These are phyloP conservation scores for Piloderma croceum DNA, from an alignment of 768 basidiomycete genomes.

Conservation along the genomic window DNA sequence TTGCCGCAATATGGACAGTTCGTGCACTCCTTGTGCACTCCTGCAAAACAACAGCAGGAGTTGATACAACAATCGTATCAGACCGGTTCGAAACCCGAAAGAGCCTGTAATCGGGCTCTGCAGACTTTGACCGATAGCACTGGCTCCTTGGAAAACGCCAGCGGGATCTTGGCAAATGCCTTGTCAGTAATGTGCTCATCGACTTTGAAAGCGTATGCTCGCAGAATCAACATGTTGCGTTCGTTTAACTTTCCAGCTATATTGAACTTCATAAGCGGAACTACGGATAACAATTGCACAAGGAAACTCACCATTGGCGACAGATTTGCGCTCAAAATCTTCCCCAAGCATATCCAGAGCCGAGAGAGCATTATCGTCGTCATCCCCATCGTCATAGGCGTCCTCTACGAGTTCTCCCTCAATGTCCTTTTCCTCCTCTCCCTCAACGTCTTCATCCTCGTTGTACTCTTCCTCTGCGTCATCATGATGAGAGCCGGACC, in stretches of 20 bases:
- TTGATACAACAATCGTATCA: conserved; percentile 31
- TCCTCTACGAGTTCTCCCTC: too few species aligned
- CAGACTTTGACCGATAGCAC: too few species aligned
- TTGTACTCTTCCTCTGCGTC: conserved; percentile 1
- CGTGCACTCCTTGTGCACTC: conserved; percentile 8
- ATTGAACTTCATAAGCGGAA: not conserved
- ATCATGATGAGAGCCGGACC: conserved; percentile 2
- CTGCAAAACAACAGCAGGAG: conserved; percentile 29
- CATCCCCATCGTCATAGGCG: conserved; percentile 1
- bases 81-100: conserved; percentile 20
- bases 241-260: conserved; percentile 18
- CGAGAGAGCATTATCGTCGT: conserved; percentile 6
- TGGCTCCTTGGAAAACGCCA: too few species aligned
- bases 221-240: conserved; percentile 19
- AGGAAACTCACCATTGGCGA: conserved; percentile 13
- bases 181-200: too few species aligned
- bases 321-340: conserved; percentile 13
- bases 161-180: too few species aligned
- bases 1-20: conserved; percentile 18
- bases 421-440: conserved; percentile 4
- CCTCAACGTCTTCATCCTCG: conserved; percentile 7
- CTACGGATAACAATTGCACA: not conserved
- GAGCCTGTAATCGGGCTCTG: too few species aligned
- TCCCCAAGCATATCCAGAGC: conserved; percentile 12
- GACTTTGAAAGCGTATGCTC: too few species aligned